A percentile compares a stretch with the other conserved stretches of the same genome.
Evolutionary conservation across 139 green algal genomes (phyloP).

Genomic region (Chlamydomonas sp.): DNA sequence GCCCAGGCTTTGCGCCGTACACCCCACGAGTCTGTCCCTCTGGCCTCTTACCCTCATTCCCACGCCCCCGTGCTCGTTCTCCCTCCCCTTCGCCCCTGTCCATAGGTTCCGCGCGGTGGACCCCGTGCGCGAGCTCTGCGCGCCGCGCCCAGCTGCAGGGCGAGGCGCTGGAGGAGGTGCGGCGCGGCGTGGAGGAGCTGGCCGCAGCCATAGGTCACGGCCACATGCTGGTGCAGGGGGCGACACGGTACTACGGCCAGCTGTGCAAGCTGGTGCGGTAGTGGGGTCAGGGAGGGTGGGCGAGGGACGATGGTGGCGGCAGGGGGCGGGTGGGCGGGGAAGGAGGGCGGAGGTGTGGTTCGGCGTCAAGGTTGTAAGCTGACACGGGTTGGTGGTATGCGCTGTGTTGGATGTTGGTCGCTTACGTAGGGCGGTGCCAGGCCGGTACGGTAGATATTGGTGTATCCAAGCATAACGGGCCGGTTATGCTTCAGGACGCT

Average conservation of each 20-base stretch:
- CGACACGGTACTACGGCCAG: conserved; percentile 40
- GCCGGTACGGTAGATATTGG: too few relatives aligned
- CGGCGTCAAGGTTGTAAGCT: too few relatives aligned
- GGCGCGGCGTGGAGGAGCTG: conserved; percentile 28
- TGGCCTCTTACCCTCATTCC: neutral
- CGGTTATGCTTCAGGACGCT: too few relatives aligned
- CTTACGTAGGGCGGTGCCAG: too few relatives aligned
- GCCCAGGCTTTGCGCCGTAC: too few relatives aligned
- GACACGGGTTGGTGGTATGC: too few relatives aligned
- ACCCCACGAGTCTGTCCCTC: neutral
- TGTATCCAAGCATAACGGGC: too few relatives aligned
- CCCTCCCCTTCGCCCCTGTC: neutral
- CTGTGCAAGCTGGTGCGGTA: conserved; percentile 26
- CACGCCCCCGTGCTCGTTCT: neutral
- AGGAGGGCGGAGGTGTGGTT: too few relatives aligned
- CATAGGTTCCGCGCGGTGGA: conserved; percentile 53
- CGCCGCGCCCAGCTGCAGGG: neutral
- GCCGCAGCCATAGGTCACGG: conserved; percentile 28
- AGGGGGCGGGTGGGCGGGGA: too few relatives aligned
- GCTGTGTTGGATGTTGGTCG: too few relatives aligned
- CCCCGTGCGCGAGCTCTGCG: neutral
- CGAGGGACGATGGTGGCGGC: too few relatives aligned
- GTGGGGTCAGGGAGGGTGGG: neutral
- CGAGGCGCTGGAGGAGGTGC: conserved; percentile 38
- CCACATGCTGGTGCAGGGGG: conserved; percentile 46